Evolutionary conservation across 306 rosid species (phyloP), one percentile per base, ranked within the genome.

Genomic region (Rubus idaeus): DNA sequence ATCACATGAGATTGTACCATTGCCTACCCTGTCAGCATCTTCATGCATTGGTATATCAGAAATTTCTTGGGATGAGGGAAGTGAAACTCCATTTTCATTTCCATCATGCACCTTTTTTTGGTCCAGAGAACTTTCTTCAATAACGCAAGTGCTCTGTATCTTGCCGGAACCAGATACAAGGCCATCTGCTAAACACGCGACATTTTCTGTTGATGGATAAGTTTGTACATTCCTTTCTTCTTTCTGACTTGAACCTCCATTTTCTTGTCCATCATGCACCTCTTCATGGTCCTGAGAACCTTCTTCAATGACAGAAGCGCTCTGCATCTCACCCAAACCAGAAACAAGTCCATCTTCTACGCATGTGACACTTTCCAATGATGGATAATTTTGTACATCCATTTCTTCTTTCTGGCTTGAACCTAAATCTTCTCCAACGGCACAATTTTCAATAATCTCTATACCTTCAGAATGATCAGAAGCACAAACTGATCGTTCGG

Each of bases 381-480:
- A 64, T 42, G 66, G 62, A 56, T 69, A 74, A 30, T 46, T 51
- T 52, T 57, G 62, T 68, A 81, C 85, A 79, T 70, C 81, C 50
- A 3, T 73, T 40, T 79, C 79, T 74, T 79, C 91, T 67, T 78
- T 86, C 79, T 71, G 78, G 57, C 73, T 76, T 63, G 87, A 78
- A 67, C 76, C 73, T 12, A 73, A 82, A 65, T 68, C 85, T 75
- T 89, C 86, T 47, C 76, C 74, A 76, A 74, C 71, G 1, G 82
- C 61, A 71, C 79, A 72, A 70, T 78, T 73, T 63, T 91, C 89
- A 7, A 80, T 73, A 56, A 88, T 61, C 78, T 78, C 89, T 35
- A 82, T 41, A 18, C 85, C 91, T 62, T 84, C 91, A 50, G 89
- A 76, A 75, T 78, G 87, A 61, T 86, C 88, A 2, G 84, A 83